Conservation (phyloP, 768 basidiomycete species). For the Gloeopeniophorella convolvens region DNA sequence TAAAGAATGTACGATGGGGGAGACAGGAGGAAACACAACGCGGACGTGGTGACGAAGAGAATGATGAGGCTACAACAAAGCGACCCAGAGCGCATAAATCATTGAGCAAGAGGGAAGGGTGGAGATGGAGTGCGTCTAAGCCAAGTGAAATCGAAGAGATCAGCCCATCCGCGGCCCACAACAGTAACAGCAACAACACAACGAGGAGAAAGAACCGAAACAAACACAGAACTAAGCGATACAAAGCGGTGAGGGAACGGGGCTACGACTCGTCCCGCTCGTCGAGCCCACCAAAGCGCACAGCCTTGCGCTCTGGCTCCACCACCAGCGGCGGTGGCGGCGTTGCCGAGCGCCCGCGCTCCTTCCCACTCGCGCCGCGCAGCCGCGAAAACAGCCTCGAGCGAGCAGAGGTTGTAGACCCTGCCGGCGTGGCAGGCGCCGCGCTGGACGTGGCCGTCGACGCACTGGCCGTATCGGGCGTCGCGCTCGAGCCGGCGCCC, state of each 20-base stretch:
- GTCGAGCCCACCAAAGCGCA: conserved; percentile 12
- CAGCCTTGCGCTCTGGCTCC: conserved; percentile 14
- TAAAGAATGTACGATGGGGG: too few species aligned
- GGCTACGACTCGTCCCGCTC: conserved; percentile 2
- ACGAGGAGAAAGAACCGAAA: not conserved
- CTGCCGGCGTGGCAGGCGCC: conserved; percentile 24
- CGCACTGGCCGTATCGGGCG: conserved; percentile 32
- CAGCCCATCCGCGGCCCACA: not conserved
- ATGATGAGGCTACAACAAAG: too few species aligned
- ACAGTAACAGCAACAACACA: not conserved
- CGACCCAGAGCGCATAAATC: too few species aligned
- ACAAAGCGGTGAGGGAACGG: conserved; percentile 22
- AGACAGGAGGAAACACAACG: too few species aligned
- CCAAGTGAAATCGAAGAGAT: not conserved
- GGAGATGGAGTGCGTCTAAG: not conserved
- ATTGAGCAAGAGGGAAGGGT: not conserved
- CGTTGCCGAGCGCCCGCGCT: not conserved
- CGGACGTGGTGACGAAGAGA: too few species aligned
- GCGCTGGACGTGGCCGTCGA: conserved; percentile 42
- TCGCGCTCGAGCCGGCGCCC: conserved; percentile 30
- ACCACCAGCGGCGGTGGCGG: not conserved
- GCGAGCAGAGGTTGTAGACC: conserved; percentile 24
- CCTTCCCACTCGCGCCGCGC: conserved; percentile 5
- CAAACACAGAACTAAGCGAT: not conserved
- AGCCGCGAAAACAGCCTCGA: conserved; percentile 28